Conservation (phyloP, 2,329 filamentous ascomycete genomes). For the Neofusicoccum kwambonambiense region DNA sequence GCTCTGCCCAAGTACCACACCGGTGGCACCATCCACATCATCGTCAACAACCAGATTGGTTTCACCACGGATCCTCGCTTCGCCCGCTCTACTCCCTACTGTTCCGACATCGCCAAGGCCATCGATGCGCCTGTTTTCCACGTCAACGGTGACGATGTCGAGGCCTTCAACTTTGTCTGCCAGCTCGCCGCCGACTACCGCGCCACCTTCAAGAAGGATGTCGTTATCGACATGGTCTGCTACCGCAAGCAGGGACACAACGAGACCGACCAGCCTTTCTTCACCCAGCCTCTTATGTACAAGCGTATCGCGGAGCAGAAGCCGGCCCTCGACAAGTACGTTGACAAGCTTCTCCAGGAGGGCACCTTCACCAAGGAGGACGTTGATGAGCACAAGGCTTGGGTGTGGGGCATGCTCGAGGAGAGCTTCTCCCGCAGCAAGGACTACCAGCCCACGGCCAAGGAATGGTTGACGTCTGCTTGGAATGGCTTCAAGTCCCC, state of each 20-base stretch:
- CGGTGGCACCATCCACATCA: slow-evolving; percentile 92
- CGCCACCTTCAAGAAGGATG: slow-evolving; percentile 96
- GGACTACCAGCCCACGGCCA: slow-evolving; percentile 92
- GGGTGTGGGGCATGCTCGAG: slow-evolving; percentile 99
- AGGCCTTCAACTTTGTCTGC: slow-evolving; percentile 97
- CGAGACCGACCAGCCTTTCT: slow-evolving; percentile 98
- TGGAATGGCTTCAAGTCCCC: slow-evolving; percentile 99
- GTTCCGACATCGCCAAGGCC: slow-evolving; percentile 97
- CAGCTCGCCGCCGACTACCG: slow-evolving; percentile 97
- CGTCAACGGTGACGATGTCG: slow-evolving; percentile 97
- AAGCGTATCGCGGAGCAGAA: slow-evolving; percentile 88
- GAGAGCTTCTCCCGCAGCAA: slow-evolving; percentile 97
- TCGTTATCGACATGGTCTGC: slow-evolving; percentile 97
- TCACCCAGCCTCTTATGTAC: slow-evolving; percentile 99
- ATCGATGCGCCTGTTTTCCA: slow-evolving; percentile 99
- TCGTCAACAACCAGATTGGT: slow-evolving; percentile 99
- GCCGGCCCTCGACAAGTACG: slow-evolving; percentile 84
- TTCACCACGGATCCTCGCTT: slow-evolving; percentile 99
- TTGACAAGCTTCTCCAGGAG: slow-evolving; percentile 85
- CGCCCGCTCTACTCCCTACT: slow-evolving; percentile 95
- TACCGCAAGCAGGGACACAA: slow-evolving; percentile 99
- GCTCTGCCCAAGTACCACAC: slow-evolving; percentile 94
- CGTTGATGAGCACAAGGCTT: slow-evolving; percentile 98
- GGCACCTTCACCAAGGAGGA: slow-evolving; percentile 97
- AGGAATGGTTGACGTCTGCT: slow-evolving; percentile 97